Percentiles rank a stretch among this genome's conserved stretches.
phyloP scores from a whole-genome alignment of 345 rosid species.

The Syzygium oleosum region DNA sequence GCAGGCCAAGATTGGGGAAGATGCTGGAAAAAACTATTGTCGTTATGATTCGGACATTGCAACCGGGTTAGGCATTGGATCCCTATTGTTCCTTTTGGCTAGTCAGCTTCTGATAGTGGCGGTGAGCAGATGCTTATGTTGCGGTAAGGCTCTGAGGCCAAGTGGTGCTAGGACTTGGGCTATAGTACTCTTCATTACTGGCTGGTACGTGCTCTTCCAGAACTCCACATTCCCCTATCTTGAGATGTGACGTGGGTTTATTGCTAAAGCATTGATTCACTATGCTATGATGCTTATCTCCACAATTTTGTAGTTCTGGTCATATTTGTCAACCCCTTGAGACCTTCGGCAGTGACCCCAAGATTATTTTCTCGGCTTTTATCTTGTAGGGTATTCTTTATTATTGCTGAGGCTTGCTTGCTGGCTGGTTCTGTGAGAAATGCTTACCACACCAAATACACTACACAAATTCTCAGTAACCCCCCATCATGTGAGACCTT shows the following conservation, averaged over 20 bases:
- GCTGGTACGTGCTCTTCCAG: slow-evolving; percentile 42
- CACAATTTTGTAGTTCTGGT: not conserved
- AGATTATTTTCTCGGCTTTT: not conserved
- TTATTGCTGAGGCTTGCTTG: slow-evolving; percentile 79
- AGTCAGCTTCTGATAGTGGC: slow-evolving; percentile 66
- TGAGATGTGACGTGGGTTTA: not conserved
- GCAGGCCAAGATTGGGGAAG: slow-evolving; percentile 26
- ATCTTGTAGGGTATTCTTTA: slow-evolving; percentile 67
- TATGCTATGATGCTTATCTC: not conserved
- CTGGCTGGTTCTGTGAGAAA: slow-evolving; percentile 77
- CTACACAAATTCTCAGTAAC: slow-evolving; percentile 9
- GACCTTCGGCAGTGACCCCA: not conserved
- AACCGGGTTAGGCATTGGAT: slow-evolving; percentile 67
- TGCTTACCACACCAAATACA: slow-evolving; percentile 82
- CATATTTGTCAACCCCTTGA: not conserved
- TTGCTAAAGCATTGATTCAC: not conserved
- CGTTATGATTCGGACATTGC: slow-evolving; percentile 74
- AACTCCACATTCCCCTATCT: not conserved
- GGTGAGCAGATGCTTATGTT: slow-evolving; percentile 68
- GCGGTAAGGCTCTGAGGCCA: slow-evolving; percentile 74
- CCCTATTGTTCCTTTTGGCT: slow-evolving; percentile 47
- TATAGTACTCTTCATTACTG: slow-evolving; percentile 56
- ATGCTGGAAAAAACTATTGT: slow-evolving; percentile 31
- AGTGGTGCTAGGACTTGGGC: slow-evolving; percentile 76
- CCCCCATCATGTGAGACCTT: slow-evolving; percentile 41